phyloP scores from a whole-genome alignment of 2,329 filamentous ascomycete species.

The Zymoseptoria ardabiliae region DNA sequence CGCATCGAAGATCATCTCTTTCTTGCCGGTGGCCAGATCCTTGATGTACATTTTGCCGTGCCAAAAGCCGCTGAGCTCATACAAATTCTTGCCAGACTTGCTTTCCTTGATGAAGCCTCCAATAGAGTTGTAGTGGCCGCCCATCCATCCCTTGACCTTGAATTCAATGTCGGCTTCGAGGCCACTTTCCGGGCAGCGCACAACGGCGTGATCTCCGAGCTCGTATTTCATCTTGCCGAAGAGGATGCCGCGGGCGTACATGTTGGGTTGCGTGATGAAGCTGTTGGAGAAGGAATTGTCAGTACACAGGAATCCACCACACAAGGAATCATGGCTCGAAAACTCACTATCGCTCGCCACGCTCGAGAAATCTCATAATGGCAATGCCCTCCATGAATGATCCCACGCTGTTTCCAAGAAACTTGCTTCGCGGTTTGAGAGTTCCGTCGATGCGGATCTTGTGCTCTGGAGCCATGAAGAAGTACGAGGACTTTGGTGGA shows the following conservation, averaged over 20 bases:
- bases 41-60: conserved; percentile 92
- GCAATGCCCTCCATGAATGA: conserved; percentile 98
- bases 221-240: conserved; percentile 99
- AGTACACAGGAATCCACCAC: background rate
- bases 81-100: conserved; percentile 77
- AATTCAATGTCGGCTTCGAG: conserved; percentile 90
- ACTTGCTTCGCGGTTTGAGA: conserved; percentile 88
- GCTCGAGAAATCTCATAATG: conserved; percentile 73
- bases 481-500: conserved; percentile 97
- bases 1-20: conserved; percentile 84
- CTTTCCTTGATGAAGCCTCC: conserved; percentile 85
- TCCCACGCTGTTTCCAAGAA: conserved; percentile 92
- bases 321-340: background rate
- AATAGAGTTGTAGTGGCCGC: conserved; percentile 93
- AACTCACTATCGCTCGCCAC: conserved; percentile 80
- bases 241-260: conserved; percentile 94
- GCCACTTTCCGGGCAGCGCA: conserved; percentile 81
- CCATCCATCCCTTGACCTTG: conserved; percentile 97
- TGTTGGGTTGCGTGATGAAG: conserved; percentile 93
- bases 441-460: conserved; percentile 93
- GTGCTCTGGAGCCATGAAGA: conserved; percentile 93
- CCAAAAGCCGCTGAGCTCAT: conserved; percentile 87
- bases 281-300: conserved; percentile 39
- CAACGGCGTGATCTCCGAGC: conserved; percentile 89
- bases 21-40: conserved; percentile 74